Evolutionary conservation across 1,284 basidiomycete species (phyloP), one percentile per base, ranked within the genome.

Genomic region (Singerocomus inundabilis): DNA sequence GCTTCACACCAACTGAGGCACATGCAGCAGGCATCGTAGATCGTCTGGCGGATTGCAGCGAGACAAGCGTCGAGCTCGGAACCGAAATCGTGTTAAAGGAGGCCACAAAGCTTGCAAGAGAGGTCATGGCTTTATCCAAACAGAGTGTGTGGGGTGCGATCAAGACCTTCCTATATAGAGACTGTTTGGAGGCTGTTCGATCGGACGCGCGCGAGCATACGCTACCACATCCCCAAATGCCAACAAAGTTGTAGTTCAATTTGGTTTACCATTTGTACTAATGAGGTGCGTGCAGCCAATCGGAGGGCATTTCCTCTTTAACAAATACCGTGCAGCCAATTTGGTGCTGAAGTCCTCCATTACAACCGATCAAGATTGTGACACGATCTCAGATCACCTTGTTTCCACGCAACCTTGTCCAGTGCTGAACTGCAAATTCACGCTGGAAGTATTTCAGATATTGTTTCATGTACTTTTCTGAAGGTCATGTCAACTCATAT

Each of bases 1-100:
- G 90, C 35, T 95, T 93, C 70, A 83, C 85, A 1, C 85, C 92
- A 6, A 57, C 71, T 12, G 91, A 96, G 65, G 85, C 91, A 1
- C 70, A 84, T 5, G 67, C 77, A 10, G 75, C 74, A 15, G 86
- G 88, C 5, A 68, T 97, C 10, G 71, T 97, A 21, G 93, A 97
- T 64, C 74, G 80, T 53, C 63, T 88, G 40, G 88, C 82, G 24
- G 73, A 72, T 46, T 81, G 74, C 7, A 71, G 72, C 34, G 63
- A 59, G 12, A 57, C 63, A 24, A 56, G 62, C 43, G 66, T 73
- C 31, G 68, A 73, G 26, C 52, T 54, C 3, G 64, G 63, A 18
- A 82, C 84, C 0, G 75, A 79, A 39, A 77, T 73, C 39, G 77
- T 95, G 5, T 60, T 93, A 18, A 71, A 71, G 15, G 79, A 80